phyloP scores from a whole-genome alignment of 352 stramenopile genomes.

The Paralagenidium karlingii region DNA sequence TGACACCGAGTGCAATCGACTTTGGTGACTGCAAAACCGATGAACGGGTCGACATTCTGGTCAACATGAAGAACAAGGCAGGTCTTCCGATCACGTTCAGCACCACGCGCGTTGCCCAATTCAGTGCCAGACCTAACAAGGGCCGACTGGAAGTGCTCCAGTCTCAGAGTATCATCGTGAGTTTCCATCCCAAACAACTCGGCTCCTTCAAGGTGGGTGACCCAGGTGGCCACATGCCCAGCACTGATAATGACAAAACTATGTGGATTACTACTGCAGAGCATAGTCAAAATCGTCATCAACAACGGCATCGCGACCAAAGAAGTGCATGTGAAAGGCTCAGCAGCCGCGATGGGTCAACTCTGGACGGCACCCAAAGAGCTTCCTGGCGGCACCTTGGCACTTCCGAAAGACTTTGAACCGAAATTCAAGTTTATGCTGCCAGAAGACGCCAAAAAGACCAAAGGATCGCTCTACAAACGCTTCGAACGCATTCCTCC shows the following conservation, averaged over 20 bases:
- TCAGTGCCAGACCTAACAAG: slow-evolving; percentile 36
- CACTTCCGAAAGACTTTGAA: slow-evolving; percentile 73
- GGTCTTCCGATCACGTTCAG: slow-evolving; percentile 47
- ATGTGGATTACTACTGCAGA: slow-evolving; percentile 7
- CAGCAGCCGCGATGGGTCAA: slow-evolving; percentile 37
- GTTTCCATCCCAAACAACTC: slow-evolving; percentile 80
- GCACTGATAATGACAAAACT: neutral
- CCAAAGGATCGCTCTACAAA: slow-evolving; percentile 30
- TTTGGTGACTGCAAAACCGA: slow-evolving; percentile 80
- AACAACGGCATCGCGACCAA: slow-evolving; percentile 35
- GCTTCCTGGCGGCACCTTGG: slow-evolving; percentile 43
- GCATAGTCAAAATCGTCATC: slow-evolving; percentile 21
- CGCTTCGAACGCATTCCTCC: slow-evolving; percentile 46
- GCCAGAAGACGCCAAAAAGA: slow-evolving; percentile 47
- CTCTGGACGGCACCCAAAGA: slow-evolving; percentile 4
- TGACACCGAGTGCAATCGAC: slow-evolving; percentile 31
- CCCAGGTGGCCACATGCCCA: slow-evolving; percentile 4
- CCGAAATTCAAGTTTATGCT: slow-evolving; percentile 86
- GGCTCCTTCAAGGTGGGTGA: slow-evolving; percentile 52
- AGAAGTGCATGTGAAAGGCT: slow-evolving; percentile 48
- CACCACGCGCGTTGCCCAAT: slow-evolving; percentile 66
- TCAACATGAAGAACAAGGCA: slow-evolving; percentile 75
- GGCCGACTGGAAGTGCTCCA: slow-evolving; percentile 77
- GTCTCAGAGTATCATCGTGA: slow-evolving; percentile 81
- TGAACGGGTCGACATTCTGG: slow-evolving; percentile 68